Base-by-base conservation (phyloP, 495 filamentous ascomycete species). In the Niebla homalea region DNA sequence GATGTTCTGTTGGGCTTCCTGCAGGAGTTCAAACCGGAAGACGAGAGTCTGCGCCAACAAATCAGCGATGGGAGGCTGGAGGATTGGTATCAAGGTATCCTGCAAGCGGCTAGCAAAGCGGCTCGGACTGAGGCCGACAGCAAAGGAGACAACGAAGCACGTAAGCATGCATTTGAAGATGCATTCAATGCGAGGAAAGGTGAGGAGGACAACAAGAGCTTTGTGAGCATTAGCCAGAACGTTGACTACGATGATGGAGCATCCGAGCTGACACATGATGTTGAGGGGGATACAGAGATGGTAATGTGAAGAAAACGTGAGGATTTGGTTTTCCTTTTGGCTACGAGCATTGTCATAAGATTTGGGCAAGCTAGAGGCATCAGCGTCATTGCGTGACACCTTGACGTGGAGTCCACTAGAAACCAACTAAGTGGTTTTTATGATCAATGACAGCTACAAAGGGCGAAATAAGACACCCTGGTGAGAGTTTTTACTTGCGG, bases 51-150 rank as follows among this genome's bases (percentile, higher is more conserved):
- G 16, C 58, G 62, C 10, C 58, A 66, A 22, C 72, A 70, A 51
- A 66, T 86, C 16, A 75, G 83, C 42, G 71, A 72, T 55, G 70
- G 76, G 15, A 70, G 76, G 35, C 66, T 85, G 22, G 78, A 75
- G 7, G 70, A 76, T 45, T 83, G 81, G 79, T 76, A 71, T 44
- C 72, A 72, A 46, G 70, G 74, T 46, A 66, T 77, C 22, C 49
- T 68, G 21, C 65, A 63, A 43, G 61, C 62, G 15, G 68, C 67
- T 3, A 59, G 66, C 8, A 38, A 19, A 19, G 46, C 51, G 16
- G 52, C 46, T 1, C 50, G 48, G 29, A 42, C 46, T 19, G 58
- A 56, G 16, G 49, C 50, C 16, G 56, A 60, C 47, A 36, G 39
- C 16, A 19, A 45, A 12, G 55, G 58, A 15, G 49, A 53, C 16